Percentiles rank a stretch among this genome's conserved stretches.
These are phyloP conservation scores for Vitis hybrid DNA, from an alignment of 177 flowering plant species.

Conservation along the genomic window DNA sequence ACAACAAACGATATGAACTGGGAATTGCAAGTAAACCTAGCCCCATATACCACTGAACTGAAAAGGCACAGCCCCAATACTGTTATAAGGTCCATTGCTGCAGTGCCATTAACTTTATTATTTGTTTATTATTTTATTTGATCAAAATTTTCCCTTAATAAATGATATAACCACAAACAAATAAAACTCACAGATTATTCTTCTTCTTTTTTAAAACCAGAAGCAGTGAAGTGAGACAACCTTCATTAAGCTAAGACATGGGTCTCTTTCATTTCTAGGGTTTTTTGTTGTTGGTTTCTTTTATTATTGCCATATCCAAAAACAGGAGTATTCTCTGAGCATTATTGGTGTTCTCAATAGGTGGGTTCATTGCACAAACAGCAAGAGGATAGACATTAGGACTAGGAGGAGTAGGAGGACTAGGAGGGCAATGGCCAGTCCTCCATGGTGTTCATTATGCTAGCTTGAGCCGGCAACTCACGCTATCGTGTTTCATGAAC, in stretches of 20 bases:
- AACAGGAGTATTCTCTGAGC: background rate
- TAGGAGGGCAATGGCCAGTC: too few relatives aligned
- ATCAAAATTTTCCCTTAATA: background rate
- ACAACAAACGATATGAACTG: slow-evolving; percentile 3
- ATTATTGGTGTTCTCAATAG: slow-evolving; percentile 1
- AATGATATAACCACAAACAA: background rate
- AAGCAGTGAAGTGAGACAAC: slow-evolving; percentile 8
- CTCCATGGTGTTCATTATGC: too few relatives aligned
- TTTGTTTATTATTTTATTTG: background rate
- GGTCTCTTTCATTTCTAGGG: slow-evolving; percentile 22
- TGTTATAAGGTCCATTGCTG: slow-evolving; percentile 21
- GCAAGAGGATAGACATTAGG: slow-evolving; percentile 1
- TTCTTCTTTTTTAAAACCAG: background rate
- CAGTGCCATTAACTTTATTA: slow-evolving; percentile 9
- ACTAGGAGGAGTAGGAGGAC: too few relatives aligned
- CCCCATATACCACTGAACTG: slow-evolving; percentile 6
- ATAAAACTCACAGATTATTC: slow-evolving; percentile 8
- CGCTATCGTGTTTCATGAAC: too few relatives aligned
- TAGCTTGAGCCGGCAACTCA: too few relatives aligned
- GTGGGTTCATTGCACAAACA: slow-evolving; percentile 10
- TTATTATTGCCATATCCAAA: background rate
- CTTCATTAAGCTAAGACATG: slow-evolving; percentile 3
- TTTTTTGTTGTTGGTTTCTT: slow-evolving; percentile 4
- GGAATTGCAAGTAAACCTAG: slow-evolving; percentile 1
- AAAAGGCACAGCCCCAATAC: slow-evolving; percentile 18